These are phyloP conservation scores for Trichoderma lentiforme DNA, from an alignment of 2,329 filamentous ascomycete genomes.

Conservation along the genomic window DNA sequence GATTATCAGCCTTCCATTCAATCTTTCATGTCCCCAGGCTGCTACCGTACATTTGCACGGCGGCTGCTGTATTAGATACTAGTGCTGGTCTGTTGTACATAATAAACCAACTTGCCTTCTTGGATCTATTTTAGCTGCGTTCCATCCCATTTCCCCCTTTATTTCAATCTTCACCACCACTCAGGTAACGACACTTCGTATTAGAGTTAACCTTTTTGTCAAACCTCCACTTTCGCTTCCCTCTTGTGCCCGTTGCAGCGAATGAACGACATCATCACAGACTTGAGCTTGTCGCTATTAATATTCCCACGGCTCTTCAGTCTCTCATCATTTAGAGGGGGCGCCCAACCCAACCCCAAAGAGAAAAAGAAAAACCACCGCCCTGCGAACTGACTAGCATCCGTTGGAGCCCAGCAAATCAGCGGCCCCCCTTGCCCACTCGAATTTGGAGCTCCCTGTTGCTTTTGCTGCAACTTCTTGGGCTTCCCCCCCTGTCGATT, in stretches of 20 bases:
- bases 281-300: neutral
- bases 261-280: neutral
- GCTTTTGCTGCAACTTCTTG: slow-evolving; percentile 10
- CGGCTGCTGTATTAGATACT: neutral
- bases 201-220: slow-evolving; percentile 15
- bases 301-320: neutral
- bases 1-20: neutral
- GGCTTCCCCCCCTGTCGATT: slow-evolving; percentile 9
- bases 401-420: slow-evolving; percentile 11
- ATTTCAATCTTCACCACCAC: slow-evolving; percentile 11
- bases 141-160: slow-evolving; percentile 18
- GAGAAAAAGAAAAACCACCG: neutral
- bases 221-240: slow-evolving; percentile 16
- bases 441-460: slow-evolving; percentile 17
- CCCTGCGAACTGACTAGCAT: slow-evolving; percentile 11
- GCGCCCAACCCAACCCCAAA: neutral
- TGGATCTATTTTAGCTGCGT: slow-evolving; percentile 17
- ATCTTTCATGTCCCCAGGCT: neutral
- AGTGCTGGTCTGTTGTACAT: neutral
- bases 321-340: neutral
- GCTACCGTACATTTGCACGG: neutral
- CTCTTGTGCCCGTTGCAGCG: neutral
- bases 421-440: slow-evolving; percentile 11
- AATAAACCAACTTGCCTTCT: neutral
- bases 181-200: slow-evolving; percentile 16